Evolutionary conservation across 176 grass and related monocot species (phyloP).

Genomic region (Oryza punctata): DNA sequence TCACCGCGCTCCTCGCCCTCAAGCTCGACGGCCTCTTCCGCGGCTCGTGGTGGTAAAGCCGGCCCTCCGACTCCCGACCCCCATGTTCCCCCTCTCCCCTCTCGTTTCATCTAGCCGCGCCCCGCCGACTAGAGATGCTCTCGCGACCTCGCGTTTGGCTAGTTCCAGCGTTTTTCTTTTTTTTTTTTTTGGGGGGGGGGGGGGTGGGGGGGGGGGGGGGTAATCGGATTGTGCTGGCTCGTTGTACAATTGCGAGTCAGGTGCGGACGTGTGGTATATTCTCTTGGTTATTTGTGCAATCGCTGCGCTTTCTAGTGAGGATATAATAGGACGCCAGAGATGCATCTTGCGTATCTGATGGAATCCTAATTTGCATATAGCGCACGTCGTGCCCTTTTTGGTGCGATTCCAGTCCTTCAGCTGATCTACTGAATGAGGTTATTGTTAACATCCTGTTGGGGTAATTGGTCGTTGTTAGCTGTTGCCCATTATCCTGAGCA

Average conservation of each 20-base stretch:
- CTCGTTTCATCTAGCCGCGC: background rate
- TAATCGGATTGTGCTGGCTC: background rate
- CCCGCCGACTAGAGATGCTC: background rate
- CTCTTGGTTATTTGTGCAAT: background rate
- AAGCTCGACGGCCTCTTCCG: conserved; percentile 63
- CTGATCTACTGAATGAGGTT: background rate
- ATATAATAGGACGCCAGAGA: background rate
- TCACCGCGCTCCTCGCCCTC: conserved; percentile 70
- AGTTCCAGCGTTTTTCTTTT: no score
- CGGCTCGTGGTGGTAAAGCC: conserved; percentile 70
- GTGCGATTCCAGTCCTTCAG: background rate
- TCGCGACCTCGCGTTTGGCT: background rate
- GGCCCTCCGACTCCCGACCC: background rate
- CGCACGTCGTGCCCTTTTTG: no score
- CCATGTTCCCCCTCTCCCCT: background rate
- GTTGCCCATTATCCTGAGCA: background rate
- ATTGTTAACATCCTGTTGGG: background rate
- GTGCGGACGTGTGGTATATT: no score
- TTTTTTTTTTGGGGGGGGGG: no score
- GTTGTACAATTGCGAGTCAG: background rate
- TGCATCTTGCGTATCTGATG: background rate
- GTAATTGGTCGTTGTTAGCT: background rate
- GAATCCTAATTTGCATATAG: background rate
- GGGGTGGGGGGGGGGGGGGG: no score
- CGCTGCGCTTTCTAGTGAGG: background rate